A percentile compares a stretch with the other conserved stretches of the same genome.
Evolutionary conservation across 169 alveolate genomes (phyloP).

Genomic region (Sarcocystis neurona): DNA sequence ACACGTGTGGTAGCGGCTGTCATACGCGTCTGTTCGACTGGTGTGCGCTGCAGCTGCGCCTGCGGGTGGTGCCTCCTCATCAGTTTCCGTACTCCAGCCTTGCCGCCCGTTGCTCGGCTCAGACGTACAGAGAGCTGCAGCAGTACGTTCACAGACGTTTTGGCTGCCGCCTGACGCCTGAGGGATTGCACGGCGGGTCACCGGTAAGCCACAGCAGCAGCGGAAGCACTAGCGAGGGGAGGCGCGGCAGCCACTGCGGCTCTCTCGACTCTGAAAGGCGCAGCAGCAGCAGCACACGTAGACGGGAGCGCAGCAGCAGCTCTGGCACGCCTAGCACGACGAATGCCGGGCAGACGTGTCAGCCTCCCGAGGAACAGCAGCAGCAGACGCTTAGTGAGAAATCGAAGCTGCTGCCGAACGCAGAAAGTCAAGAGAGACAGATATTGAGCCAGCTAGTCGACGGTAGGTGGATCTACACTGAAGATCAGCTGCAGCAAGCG

Average conservation of each 20-base stretch:
- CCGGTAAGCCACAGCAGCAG: not conserved
- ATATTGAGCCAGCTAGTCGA: not conserved
- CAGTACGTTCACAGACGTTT: not conserved
- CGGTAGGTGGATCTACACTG: not conserved
- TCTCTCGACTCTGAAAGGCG: not conserved
- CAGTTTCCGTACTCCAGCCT: not conserved
- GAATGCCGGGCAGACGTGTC: not conserved
- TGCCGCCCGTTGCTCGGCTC: not conserved
- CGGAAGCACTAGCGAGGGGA: not conserved
- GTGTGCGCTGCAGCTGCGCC: constrained; percentile 9
- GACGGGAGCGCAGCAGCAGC: not conserved
- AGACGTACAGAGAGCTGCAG: not conserved
- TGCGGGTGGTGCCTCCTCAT: constrained; percentile 25
- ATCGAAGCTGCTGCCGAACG: too few species aligned
- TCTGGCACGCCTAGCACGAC: not conserved
- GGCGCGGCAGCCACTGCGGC: not conserved
- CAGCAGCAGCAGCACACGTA: not conserved
- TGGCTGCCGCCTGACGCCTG: constrained; percentile 13
- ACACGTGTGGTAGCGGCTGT: too few species aligned
- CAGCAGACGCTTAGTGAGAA: too few species aligned
- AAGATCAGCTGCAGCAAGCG: not conserved
- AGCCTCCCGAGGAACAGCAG: too few species aligned
- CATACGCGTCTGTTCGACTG: not conserved
- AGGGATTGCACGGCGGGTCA: not conserved
- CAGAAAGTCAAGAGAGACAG: not conserved